These are phyloP conservation scores for Drechslerella coelobrocha DNA, from an alignment of 2,329 filamentous ascomycete genomes.

Conservation along the genomic window DNA sequence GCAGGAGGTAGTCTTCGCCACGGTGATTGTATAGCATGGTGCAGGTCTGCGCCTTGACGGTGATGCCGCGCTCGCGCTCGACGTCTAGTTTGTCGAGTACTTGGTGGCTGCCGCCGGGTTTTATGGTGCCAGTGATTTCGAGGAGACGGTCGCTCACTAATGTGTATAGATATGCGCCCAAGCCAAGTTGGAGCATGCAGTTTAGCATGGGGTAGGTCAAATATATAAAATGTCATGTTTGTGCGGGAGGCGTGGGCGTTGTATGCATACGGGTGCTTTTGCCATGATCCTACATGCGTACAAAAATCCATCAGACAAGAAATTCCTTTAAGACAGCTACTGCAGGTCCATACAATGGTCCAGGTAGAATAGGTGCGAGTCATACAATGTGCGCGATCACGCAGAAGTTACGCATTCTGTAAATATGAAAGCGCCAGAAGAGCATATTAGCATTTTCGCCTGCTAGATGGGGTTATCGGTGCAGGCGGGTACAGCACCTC, in stretches of 20 bases:
- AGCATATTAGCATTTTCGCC: background rate
- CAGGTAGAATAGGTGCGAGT: constrained; percentile 16
- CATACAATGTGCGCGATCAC: constrained; percentile 87
- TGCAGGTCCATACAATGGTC: constrained; percentile 9
- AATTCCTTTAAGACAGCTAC: background rate
- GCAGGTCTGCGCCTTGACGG: constrained; percentile 97
- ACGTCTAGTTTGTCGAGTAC: constrained; percentile 97
- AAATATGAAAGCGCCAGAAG: background rate
- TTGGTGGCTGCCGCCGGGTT: constrained; percentile 86
- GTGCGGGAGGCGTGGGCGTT: background rate
- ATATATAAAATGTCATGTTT: background rate
- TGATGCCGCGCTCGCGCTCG: constrained; percentile 93
- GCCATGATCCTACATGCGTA: constrained; percentile 73
- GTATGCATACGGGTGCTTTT: constrained; percentile 74
- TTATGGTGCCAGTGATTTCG: constrained; percentile 91
- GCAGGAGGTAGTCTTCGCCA: constrained; percentile 87
- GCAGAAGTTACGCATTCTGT: constrained; percentile 81
- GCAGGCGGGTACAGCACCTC: constrained; percentile 62
- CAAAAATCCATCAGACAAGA: constrained; percentile 36
- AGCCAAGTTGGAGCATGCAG: background rate
- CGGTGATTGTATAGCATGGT: constrained; percentile 93
- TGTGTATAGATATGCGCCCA: background rate
- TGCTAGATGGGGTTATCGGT: background rate
- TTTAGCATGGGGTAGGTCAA: background rate
- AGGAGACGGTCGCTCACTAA: constrained; percentile 81